Evolutionary conservation across 495 filamentous ascomycete species (phyloP).

Genomic region (Cladorrhinum samala): DNA sequence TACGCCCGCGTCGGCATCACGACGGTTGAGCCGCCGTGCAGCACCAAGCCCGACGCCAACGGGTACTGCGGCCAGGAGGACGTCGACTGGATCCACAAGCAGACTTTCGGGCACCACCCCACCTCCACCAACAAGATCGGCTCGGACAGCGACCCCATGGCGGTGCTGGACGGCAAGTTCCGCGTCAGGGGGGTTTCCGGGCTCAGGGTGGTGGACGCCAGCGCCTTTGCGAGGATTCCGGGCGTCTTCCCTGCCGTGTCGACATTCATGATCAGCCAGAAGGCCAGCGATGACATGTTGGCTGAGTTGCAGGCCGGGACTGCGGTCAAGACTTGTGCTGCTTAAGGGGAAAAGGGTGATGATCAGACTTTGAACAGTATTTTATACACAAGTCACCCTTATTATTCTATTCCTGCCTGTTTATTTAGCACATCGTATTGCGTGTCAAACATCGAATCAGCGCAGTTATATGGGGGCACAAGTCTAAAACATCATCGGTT

Average conservation of each 20-base stretch:
- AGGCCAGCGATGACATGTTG: slow-evolving; percentile 53
- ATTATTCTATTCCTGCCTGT: too few species aligned
- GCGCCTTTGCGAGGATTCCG: slow-evolving; percentile 41
- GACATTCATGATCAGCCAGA: slow-evolving; percentile 55
- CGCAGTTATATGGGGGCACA: too few species aligned
- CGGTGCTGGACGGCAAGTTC: slow-evolving; percentile 40
- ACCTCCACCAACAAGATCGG: slow-evolving; percentile 39
- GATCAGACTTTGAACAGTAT: too few species aligned
- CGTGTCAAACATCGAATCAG: too few species aligned
- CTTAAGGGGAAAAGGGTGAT: too few species aligned
- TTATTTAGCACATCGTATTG: too few species aligned
- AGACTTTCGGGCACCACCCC: slow-evolving; percentile 43
- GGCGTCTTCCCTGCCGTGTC: slow-evolving; percentile 48
- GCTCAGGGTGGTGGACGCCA: slow-evolving; percentile 41
- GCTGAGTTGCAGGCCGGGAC: slow-evolving; percentile 26
- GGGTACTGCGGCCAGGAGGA: slow-evolving; percentile 29
- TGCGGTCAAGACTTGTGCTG: slow-evolving; percentile 14
- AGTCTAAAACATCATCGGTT: too few species aligned
- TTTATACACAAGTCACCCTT: too few species aligned
- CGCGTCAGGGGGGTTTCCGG: slow-evolving; percentile 35
- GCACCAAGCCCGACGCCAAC: slow-evolving; percentile 14
- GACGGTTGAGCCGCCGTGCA: slow-evolving; percentile 30
- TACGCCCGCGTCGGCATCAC: slow-evolving; percentile 27
- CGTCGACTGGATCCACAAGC: slow-evolving; percentile 34
- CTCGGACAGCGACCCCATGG: slow-evolving; percentile 37